Percentiles rank a stretch among this genome's conserved stretches.
Conservation (phyloP, 495 filamentous ascomycete species). For the Trichoderma virens region DNA sequence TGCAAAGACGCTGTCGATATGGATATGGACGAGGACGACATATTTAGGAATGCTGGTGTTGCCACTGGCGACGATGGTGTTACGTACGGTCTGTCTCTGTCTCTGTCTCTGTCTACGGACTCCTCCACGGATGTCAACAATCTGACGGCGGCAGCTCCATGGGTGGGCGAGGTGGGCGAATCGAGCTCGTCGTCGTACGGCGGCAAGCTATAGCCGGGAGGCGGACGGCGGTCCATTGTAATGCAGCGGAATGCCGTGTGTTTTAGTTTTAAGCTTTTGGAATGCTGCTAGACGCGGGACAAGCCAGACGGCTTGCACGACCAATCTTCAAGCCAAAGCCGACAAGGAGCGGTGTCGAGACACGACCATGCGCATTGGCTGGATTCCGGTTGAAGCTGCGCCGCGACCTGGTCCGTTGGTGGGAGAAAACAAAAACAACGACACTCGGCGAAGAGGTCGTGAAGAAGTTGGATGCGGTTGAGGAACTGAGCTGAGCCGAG, state of each 20-base stretch:
- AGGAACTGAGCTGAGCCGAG: neutral
- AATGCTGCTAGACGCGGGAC: neutral
- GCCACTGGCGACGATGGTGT: conserved; percentile 22
- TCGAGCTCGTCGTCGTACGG: conserved; percentile 32
- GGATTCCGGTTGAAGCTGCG: neutral
- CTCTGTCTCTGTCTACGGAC: conserved; percentile 22
- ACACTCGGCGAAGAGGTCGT: neutral
- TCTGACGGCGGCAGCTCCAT: conserved; percentile 35
- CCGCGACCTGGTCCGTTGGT: neutral
- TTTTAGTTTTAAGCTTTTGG: neutral
- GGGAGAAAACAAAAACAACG: neutral
- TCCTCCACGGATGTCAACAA: conserved; percentile 47
- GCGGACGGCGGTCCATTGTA: conserved; percentile 35
- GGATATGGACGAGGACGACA: neutral
- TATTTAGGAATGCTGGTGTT: conserved; percentile 3
- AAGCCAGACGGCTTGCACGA: neutral
- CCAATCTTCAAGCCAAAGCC: neutral
- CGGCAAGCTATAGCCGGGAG: conserved; percentile 37
- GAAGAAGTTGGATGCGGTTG: neutral
- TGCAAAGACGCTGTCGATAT: neutral
- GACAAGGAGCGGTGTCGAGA: neutral
- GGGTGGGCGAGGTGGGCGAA: conserved; percentile 27
- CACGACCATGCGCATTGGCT: neutral
- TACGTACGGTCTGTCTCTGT: conserved; percentile 34
- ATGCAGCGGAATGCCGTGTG: neutral